phyloP scores from a whole-genome alignment of 179 eudicot species.

The Monotropa hypopitys region DNA sequence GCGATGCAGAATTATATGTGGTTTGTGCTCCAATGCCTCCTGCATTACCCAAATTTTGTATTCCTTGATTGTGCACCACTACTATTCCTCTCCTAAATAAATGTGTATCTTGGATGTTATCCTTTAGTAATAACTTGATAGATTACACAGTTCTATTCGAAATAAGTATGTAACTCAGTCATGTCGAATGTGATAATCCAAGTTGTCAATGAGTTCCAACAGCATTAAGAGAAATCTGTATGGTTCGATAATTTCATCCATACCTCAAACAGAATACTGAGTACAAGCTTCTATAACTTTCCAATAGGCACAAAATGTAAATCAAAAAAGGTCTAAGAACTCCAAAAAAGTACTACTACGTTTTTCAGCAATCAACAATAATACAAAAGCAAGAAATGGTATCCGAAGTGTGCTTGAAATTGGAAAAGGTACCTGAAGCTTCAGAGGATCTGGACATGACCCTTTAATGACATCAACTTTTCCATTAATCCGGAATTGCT shows the following conservation, averaged over 20 bases:
- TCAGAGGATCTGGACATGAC: slow-evolving; percentile 45
- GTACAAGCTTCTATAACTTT: background rate
- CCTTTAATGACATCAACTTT: slow-evolving; percentile 56
- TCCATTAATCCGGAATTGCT: slow-evolving; percentile 76
- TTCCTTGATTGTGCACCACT: background rate
- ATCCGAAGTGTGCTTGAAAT: background rate
- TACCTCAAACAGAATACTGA: background rate
- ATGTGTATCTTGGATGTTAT: background rate
- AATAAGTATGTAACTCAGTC: background rate
- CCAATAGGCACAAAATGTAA: background rate
- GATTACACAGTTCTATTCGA: background rate
- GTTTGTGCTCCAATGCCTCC: background rate
- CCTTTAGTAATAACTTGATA: background rate
- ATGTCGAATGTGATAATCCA: background rate
- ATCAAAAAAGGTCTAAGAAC: background rate
- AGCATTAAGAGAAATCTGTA: background rate
- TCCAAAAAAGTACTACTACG: background rate
- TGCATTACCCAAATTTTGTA: background rate
- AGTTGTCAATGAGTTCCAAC: background rate
- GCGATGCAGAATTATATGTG: background rate
- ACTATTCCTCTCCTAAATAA: background rate
- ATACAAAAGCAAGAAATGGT: background rate
- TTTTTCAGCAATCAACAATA: background rate
- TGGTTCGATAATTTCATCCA: background rate
- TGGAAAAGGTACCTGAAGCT: slow-evolving; percentile 45